Base-by-base conservation (phyloP, 805 yeast species). In the Suhomyces prunicola region DNA sequence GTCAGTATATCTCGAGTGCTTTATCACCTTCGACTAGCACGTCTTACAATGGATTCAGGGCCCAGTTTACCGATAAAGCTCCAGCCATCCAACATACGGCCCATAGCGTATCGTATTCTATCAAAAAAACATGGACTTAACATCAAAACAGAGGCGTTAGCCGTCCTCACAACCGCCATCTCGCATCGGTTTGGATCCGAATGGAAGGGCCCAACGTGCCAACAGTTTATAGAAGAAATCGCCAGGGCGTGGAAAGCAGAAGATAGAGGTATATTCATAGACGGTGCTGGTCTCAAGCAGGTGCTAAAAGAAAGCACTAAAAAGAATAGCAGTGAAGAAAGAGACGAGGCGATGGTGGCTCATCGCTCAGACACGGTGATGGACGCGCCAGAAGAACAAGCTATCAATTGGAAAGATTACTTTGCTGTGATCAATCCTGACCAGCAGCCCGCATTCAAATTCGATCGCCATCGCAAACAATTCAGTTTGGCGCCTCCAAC, bases 51-150 rank as follows among this genome's bases (percentile, higher is more conserved):
- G 42, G 24, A 39, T 17, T n/a, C 42, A 17, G 42, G 24, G 3
- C 39, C 13, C 3, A 42, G 46, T 41, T 77, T 92, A 10, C 97
- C 97, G 0, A 85, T 90, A 2, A 79, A 80, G 53, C 81, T 93
- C 1, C 88, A 85, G 50, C 90, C 97, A 0, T 82, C 93, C 0
- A 88, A 88, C 62, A 73, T 94, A 44, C 80, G 99, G 45, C 99
- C 99, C 0, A 72, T 93, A 47, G 97, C 97, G 0, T 94, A 92
- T 67, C 76, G 99, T 41, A 82, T 93, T 1, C 69, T 94, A 7
- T 89, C 98, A 4, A 93, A 91, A 69, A 94, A 93, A 65, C 93
- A 90, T 66, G 97, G 97, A 0, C 79, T 94, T 27, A 91, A 91
- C 67, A 81, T 94, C 57, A 90, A 93, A 62, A 85, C 97, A 0